Evolutionary conservation across 78 protist species (phyloP).

Genomic region (Planoprotostelium fungivorum): DNA sequence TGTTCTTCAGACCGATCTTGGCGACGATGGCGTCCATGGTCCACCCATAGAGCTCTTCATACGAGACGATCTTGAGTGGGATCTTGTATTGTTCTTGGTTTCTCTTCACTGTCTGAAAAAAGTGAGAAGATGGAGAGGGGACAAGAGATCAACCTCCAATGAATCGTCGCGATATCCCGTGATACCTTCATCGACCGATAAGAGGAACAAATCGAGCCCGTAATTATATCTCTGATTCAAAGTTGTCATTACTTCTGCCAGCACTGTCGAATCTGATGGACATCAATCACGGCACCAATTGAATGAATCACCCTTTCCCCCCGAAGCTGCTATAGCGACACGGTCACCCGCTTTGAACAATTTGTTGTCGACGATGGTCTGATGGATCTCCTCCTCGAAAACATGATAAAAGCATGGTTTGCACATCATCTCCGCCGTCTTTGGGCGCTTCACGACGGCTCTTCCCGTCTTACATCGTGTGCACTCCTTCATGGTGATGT

Average conservation of each 20-base stretch:
- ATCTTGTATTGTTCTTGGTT: conserved; percentile 66
- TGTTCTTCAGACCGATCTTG: conserved; percentile 68
- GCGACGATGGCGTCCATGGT: conserved; percentile 87
- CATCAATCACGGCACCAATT: not conserved
- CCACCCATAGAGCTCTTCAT: conserved; percentile 89
- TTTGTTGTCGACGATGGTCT: conserved; percentile 56
- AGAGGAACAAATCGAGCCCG: conserved; percentile 77
- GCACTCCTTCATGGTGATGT: not conserved
- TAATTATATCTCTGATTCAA: conserved; percentile 72
- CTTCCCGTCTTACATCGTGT: conserved; percentile 22
- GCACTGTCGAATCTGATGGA: conserved; percentile 75
- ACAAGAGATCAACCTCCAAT: conserved; percentile 56
- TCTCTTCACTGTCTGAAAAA: conserved; percentile 69
- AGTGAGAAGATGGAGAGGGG: not conserved
- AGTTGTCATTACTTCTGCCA: conserved; percentile 67
- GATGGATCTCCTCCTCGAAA: conserved; percentile 88
- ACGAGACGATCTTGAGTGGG: conserved; percentile 81
- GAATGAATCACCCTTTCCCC: conserved; percentile 79
- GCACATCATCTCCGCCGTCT: conserved; percentile 71
- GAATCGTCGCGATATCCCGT: conserved; percentile 93
- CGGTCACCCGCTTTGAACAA: conserved; percentile 72
- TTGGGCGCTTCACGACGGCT: conserved; percentile 73
- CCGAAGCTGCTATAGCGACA: conserved; percentile 90
- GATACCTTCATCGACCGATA: conserved; percentile 95
- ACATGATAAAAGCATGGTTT: conserved; percentile 75